Percentiles rank a stretch among this genome's conserved stretches.
Conservation (phyloP, 2,329 filamentous ascomycete genomes). For the Fulvia fulva region DNA sequence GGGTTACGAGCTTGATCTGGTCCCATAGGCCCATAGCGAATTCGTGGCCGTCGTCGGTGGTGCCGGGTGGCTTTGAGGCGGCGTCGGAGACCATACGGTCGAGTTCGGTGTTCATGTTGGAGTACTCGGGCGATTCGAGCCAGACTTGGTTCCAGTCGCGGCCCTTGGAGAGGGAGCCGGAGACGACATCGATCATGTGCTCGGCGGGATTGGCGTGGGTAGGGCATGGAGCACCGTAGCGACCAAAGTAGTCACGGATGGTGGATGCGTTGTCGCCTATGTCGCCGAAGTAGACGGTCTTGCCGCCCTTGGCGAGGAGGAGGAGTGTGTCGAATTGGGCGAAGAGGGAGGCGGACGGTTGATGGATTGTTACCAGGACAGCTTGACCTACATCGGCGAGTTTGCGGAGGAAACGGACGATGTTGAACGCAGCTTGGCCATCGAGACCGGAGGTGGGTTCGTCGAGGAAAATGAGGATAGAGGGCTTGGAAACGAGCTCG, state of each 20-base stretch:
- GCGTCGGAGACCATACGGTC: conserved; percentile 39
- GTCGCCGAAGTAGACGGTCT: conserved; percentile 64
- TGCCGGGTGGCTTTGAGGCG: conserved; percentile 34
- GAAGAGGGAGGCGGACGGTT: conserved; percentile 64
- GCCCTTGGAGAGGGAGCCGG: conserved; percentile 40
- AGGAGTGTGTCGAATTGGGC: conserved; percentile 64
- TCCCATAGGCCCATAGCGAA: conserved; percentile 43
- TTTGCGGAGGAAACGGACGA: conserved; percentile 62
- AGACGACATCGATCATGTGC: conserved; percentile 48
- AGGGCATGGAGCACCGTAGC: conserved; percentile 52
- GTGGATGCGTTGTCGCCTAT: conserved; percentile 42
- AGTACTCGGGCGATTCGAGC: conserved; percentile 38
- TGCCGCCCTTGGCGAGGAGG: conserved; percentile 61
- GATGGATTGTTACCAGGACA: conserved; percentile 64
- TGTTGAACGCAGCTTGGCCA: conserved; percentile 63
- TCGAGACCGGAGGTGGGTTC: conserved; percentile 57
- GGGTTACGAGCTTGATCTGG: conserved; percentile 41
- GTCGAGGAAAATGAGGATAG: conserved; percentile 62
- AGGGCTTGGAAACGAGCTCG: conserved; percentile 55
- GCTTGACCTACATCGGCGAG: conserved; percentile 64
- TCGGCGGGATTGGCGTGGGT: conserved; percentile 53
- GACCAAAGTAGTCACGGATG: conserved; percentile 48
- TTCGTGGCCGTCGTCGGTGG: conserved; percentile 40
- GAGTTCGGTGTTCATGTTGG: conserved; percentile 38
- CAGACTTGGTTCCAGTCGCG: conserved; percentile 45